phyloP scores from a whole-genome alignment of 2,329 filamentous ascomycete genomes.

The Hymenotorrendiella dingleyae region DNA sequence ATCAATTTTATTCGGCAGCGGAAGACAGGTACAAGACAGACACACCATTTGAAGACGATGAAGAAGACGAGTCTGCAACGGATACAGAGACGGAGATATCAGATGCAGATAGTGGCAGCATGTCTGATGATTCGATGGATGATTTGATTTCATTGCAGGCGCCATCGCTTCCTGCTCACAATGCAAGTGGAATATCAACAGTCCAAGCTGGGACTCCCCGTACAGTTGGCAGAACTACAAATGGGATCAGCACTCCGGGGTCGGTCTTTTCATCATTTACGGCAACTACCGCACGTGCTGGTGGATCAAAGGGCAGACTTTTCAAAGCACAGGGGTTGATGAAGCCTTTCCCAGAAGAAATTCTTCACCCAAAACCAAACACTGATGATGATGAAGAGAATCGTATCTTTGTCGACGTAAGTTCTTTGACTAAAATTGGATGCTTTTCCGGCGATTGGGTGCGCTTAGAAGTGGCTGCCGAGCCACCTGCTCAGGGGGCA shows the following conservation, averaged over 20 bases:
- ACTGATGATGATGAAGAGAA: slow-evolving; percentile 79
- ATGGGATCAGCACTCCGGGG: slow-evolving; percentile 74
- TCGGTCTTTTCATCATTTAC: slow-evolving; percentile 89
- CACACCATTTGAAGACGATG: slow-evolving; percentile 44
- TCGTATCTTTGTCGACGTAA: slow-evolving; percentile 84
- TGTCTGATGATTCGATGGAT: slow-evolving; percentile 83
- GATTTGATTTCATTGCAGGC: slow-evolving; percentile 87
- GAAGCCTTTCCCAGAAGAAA: slow-evolving; percentile 63
- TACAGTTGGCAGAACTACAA: slow-evolving; percentile 57
- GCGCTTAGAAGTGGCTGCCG: slow-evolving; percentile 69
- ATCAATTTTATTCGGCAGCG: slow-evolving; percentile 87
- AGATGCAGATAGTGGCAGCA: slow-evolving; percentile 46
- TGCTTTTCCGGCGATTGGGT: slow-evolving; percentile 99
- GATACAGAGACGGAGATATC: slow-evolving; percentile 59
- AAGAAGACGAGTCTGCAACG: slow-evolving; percentile 48
- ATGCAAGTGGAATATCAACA: slow-evolving; percentile 72
- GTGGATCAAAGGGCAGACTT: slow-evolving; percentile 66
- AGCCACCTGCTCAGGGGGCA: slow-evolving; percentile 62
- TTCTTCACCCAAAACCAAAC: slow-evolving; percentile 77
- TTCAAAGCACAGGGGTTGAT: slow-evolving; percentile 81
- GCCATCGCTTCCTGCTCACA: slow-evolving; percentile 70
- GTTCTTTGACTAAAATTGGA: slow-evolving; percentile 78
- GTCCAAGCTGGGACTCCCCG: slow-evolving; percentile 77
- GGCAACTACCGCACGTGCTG: slow-evolving; percentile 70
- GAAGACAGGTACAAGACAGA: slow-evolving; percentile 65